Evolutionary conservation across 2,329 filamentous ascomycete genomes (phyloP).

Genomic region (Fusarium algeriense): DNA sequence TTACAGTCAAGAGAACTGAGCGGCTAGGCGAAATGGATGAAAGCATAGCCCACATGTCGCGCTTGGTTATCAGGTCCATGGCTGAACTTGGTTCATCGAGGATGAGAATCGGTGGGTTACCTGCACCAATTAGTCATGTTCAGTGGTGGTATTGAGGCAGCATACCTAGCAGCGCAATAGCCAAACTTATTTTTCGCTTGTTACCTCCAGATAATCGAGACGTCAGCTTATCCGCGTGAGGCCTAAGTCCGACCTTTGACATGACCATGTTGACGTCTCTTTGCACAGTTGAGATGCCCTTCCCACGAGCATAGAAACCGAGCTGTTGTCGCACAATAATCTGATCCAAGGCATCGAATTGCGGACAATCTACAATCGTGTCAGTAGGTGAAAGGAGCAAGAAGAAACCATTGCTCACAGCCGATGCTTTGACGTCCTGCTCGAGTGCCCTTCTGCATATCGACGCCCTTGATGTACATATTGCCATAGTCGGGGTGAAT

Average conservation of each 20-base stretch:
- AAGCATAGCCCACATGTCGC: constrained; percentile 81
- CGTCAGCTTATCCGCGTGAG: constrained; percentile 73
- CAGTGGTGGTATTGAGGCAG: fast-evolving
- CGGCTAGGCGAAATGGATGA: constrained; percentile 73
- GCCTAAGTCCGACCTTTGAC: constrained; percentile 72
- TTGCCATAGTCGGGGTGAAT: constrained; percentile 50
- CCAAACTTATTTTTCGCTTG: constrained; percentile 79
- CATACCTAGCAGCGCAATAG: constrained; percentile 77
- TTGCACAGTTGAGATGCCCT: constrained; percentile 72
- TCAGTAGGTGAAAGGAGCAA: not conserved
- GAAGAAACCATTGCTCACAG: not conserved
- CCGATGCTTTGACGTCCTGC: constrained; percentile 74
- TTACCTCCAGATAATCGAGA: constrained; percentile 80
- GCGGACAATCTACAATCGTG: constrained; percentile 68
- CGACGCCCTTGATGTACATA: constrained; percentile 76
- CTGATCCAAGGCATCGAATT: constrained; percentile 78
- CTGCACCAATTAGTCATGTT: not conserved
- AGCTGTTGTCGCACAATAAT: constrained; percentile 81
- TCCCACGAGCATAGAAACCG: constrained; percentile 77
- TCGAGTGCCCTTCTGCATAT: constrained; percentile 73
- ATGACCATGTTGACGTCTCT: constrained; percentile 63
- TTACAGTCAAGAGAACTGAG: constrained; percentile 72
- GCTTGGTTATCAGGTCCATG: constrained; percentile 80
- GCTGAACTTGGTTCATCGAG: constrained; percentile 81
- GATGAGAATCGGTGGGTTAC: constrained; percentile 76